A percentile compares a stretch with the other conserved stretches of the same genome.
These are phyloP conservation scores for Neurospora sublineolata DNA, from an alignment of 495 filamentous ascomycete species.

Conservation along the genomic window DNA sequence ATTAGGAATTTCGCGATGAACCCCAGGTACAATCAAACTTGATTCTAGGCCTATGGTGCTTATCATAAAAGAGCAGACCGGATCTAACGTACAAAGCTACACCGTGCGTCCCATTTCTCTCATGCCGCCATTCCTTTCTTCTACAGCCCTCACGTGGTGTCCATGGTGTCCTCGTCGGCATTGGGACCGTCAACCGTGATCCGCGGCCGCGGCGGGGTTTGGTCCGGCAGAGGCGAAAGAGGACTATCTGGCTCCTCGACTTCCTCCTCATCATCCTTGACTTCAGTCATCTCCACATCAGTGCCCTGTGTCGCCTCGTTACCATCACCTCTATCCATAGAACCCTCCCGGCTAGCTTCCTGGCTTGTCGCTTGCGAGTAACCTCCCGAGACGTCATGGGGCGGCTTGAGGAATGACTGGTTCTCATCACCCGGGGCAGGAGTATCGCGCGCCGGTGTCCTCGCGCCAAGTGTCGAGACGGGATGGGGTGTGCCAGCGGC, in stretches of 20 bases:
- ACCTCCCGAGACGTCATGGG: constrained; percentile 31
- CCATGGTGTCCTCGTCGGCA: constrained; percentile 51
- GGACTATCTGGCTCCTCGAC: constrained; percentile 36
- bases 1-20: not conserved
- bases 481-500: constrained; percentile 37
- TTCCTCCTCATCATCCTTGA: constrained; percentile 54
- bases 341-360: constrained; percentile 24
- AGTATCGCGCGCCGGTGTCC: constrained; percentile 56
- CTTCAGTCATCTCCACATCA: constrained; percentile 17
- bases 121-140: not conserved
- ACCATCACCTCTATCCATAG: constrained; percentile 5
- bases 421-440: constrained; percentile 18
- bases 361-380: constrained; percentile 33
- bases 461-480: constrained; percentile 37
- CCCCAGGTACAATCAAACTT: not conserved
- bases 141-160: constrained; percentile 38
- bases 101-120: not conserved
- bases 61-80: not conserved
- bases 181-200: constrained; percentile 41
- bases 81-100: not conserved
- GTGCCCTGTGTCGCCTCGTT: constrained; percentile 37
- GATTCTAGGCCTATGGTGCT: not conserved
- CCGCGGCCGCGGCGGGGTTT: constrained; percentile 18
- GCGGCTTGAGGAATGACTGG: constrained; percentile 27
- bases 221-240: constrained; percentile 27